Percentiles rank a stretch among this genome's conserved stretches.
Evolutionary conservation across 2,329 filamentous ascomycete genomes (phyloP).

Genomic region (Fusarium pseudonygamai): DNA sequence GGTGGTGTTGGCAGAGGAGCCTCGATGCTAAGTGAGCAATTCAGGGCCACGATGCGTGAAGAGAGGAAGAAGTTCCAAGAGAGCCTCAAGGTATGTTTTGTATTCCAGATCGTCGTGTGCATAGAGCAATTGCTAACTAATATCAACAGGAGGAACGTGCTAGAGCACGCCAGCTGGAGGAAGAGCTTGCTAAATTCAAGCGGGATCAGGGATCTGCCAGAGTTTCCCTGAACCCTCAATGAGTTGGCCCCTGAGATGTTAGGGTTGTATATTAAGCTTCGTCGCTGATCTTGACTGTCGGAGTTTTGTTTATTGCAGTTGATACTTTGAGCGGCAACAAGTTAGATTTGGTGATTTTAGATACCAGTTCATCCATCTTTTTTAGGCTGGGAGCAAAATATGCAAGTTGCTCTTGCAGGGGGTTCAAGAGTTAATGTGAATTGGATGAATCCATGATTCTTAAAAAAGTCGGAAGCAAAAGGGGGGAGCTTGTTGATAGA

Average conservation of each 20-base stretch:
- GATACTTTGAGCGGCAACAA: background rate
- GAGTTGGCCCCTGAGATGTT: background rate
- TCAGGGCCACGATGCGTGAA: constrained; percentile 64
- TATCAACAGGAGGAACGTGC: constrained; percentile 59
- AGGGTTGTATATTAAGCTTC: background rate
- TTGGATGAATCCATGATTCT: constrained; percentile 25
- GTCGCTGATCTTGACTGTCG: background rate
- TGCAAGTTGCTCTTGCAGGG: background rate
- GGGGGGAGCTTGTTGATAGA: constrained; percentile 3
- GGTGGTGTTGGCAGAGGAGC: constrained; percentile 54
- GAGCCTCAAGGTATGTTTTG: constrained; percentile 58
- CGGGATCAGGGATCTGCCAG: constrained; percentile 55
- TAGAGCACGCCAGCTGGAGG: constrained; percentile 59
- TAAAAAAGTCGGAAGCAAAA: constrained; percentile 14
- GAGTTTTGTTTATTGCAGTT: constrained; percentile 7
- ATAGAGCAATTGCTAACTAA: constrained; percentile 41
- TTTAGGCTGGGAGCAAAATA: background rate
- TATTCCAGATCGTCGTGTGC: background rate
- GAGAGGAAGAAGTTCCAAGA: constrained; percentile 67
- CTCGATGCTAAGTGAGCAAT: constrained; percentile 65
- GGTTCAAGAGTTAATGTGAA: constrained; percentile 14
- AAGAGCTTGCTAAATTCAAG: constrained; percentile 58
- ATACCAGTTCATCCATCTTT: background rate
- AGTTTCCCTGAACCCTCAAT: constrained; percentile 54
- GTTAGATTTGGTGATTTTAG: background rate